Evolutionary conservation across 495 filamentous ascomycete species (phyloP).

Genomic region (Wilcoxina mikolae): DNA sequence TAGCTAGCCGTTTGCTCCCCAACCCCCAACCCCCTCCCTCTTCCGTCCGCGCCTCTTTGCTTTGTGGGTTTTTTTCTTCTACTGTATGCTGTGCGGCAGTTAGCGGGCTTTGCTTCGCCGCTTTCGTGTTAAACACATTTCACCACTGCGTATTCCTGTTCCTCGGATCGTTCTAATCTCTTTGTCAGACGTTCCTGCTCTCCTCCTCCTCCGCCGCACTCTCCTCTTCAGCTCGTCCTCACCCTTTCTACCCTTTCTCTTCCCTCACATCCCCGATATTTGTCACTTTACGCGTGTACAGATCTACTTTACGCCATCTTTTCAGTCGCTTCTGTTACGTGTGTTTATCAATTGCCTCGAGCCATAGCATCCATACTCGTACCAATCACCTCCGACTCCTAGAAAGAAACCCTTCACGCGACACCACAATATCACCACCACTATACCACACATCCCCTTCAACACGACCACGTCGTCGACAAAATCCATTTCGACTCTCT

Average conservation of each 20-base stretch:
- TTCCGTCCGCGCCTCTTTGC: background rate
- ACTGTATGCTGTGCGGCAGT: background rate
- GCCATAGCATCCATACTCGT: background rate
- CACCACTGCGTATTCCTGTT: background rate
- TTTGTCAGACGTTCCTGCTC: background rate
- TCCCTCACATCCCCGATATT: background rate
- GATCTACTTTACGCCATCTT: background rate
- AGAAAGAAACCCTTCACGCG: background rate
- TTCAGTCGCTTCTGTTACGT: background rate
- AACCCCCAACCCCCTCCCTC: background rate
- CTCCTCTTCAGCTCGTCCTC: too few relatives aligned
- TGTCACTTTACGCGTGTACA: too few relatives aligned
- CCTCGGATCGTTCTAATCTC: background rate
- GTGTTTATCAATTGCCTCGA: too few relatives aligned
- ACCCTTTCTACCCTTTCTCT: background rate
- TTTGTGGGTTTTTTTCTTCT: background rate
- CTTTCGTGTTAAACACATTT: background rate
- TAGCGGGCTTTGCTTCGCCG: background rate
- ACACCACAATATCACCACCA: background rate
- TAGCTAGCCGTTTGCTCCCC: background rate
- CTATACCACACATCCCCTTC: background rate
- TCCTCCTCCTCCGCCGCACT: background rate
- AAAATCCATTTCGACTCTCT: background rate
- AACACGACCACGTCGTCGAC: background rate
- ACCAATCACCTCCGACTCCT: background rate